phyloP scores from a whole-genome alignment of 2,329 filamentous ascomycete species.

The Aspergillus quadricinctus region DNA sequence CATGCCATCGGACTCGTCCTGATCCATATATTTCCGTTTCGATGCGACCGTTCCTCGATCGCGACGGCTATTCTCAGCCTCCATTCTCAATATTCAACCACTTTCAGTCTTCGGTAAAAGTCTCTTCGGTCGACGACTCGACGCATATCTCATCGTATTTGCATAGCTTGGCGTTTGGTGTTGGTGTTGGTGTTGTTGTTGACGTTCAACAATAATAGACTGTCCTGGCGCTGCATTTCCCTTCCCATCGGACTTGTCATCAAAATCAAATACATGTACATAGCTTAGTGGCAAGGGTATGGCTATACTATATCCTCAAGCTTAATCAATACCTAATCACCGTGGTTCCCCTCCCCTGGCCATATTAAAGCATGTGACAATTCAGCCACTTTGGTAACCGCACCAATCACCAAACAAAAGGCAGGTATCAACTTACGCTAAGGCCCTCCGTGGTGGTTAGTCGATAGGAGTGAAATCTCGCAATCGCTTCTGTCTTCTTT shows the following conservation, averaged over 20 bases:
- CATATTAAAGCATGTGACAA: background rate
- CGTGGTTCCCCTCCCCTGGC: background rate
- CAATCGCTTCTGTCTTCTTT: background rate
- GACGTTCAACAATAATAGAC: background rate
- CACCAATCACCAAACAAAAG: background rate
- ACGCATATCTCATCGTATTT: background rate
- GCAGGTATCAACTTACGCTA: background rate
- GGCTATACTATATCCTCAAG: background rate
- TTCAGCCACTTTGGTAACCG: background rate
- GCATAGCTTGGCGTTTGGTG: constrained; percentile 10
- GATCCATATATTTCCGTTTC: background rate
- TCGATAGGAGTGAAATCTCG: background rate
- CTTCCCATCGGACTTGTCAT: background rate
- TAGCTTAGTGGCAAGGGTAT: background rate
- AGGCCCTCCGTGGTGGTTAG: too few species aligned
- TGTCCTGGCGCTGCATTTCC: background rate
- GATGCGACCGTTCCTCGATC: background rate
- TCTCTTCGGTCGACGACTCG: background rate
- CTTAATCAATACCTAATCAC: background rate
- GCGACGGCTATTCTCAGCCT: background rate
- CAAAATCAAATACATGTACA: background rate
- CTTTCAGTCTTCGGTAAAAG: background rate
- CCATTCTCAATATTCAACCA: background rate
- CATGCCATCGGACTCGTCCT: background rate
- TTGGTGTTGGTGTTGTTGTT: background rate